These are phyloP conservation scores for Spathaspora sp. DNA, from an alignment of 805 yeast species.

Conservation along the genomic window DNA sequence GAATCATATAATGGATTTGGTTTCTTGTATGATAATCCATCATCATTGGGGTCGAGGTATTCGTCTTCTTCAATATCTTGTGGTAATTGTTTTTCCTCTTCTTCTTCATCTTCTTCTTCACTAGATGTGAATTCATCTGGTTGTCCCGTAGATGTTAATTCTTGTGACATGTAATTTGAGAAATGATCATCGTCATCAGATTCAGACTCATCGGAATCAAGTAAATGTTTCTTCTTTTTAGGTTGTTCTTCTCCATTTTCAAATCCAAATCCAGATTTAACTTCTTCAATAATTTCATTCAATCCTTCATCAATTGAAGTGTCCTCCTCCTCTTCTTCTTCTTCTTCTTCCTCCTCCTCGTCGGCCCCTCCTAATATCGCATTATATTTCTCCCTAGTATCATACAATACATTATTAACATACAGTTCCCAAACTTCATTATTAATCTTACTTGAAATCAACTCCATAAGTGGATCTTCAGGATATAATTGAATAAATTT, in stretches of 20 bases:
- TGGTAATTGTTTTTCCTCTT: conserved; percentile 17
- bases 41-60: conserved; percentile 78
- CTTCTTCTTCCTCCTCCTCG: conserved; percentile 42
- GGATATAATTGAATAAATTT: conserved; percentile 61
- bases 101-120: conserved; percentile 19
- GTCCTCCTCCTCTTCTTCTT: conserved; percentile 23
- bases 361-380: conserved; percentile 85
- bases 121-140: conserved; percentile 5
- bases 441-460: conserved; percentile 35
- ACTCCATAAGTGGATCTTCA: conserved; percentile 30
- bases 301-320: conserved; percentile 33
- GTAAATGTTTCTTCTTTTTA: conserved; percentile 2
- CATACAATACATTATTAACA: conserved; percentile 77
- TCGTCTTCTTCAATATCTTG: conserved; percentile 54
- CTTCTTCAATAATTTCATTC: conserved; percentile 37
- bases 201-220: conserved; percentile 29
- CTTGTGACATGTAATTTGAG: conserved; percentile 73
- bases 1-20: conserved; percentile 60
- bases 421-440: conserved; percentile 71
- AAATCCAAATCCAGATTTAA: conserved; percentile 25
- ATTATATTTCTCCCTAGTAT: conserved; percentile 90
- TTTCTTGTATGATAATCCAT: conserved; percentile 70
- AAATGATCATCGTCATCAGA: conserved; percentile 51
- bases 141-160: conserved; percentile 43
- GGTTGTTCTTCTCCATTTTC: conserved; percentile 16